A percentile compares a stretch with the other conserved stretches of the same genome.
Conservation (phyloP, 148 eudicot species). For the Amaranthus palmeri region DNA sequence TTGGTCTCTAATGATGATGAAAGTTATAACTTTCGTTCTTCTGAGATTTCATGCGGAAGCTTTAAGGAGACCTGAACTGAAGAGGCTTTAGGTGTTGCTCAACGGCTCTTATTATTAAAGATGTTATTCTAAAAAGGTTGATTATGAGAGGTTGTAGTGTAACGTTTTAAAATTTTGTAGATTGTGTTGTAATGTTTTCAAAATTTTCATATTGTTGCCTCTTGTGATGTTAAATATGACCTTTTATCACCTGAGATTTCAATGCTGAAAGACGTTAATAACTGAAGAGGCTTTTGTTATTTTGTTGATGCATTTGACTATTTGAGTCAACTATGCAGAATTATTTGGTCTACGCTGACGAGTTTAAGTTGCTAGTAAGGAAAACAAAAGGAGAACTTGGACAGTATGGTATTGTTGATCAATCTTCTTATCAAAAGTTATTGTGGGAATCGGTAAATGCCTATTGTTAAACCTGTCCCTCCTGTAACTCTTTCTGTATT, state of each 20-base stretch:
- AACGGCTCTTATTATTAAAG: background rate
- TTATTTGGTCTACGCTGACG: too few relatives aligned
- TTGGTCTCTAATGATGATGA: conserved; percentile 34
- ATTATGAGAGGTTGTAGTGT: too few relatives aligned
- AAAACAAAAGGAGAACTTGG: too few relatives aligned
- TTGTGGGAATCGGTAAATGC: too few relatives aligned
- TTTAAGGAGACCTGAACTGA: conserved; percentile 36
- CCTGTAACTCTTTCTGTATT: too few relatives aligned
- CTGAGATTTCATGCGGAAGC: conserved; percentile 32
- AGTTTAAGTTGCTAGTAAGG: too few relatives aligned
- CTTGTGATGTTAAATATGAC: conserved; percentile 32
- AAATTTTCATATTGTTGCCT: conserved; percentile 12
- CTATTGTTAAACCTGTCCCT: too few relatives aligned
- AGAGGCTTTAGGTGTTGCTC: conserved; percentile 6
- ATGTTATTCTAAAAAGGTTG: background rate
- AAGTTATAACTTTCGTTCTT: conserved; percentile 31
- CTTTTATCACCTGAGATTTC: conserved; percentile 38
- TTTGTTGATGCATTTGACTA: too few relatives aligned
- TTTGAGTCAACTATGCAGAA: too few relatives aligned
- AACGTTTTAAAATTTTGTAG: background rate
- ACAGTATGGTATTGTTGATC: too few relatives aligned
- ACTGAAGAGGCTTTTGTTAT: conserved; percentile 26
- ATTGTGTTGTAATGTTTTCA: background rate
- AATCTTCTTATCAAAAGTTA: too few relatives aligned
- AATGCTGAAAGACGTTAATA: conserved; percentile 18